Base-by-base conservation (phyloP, 164 flowering plant species). In the Piper longum region DNA sequence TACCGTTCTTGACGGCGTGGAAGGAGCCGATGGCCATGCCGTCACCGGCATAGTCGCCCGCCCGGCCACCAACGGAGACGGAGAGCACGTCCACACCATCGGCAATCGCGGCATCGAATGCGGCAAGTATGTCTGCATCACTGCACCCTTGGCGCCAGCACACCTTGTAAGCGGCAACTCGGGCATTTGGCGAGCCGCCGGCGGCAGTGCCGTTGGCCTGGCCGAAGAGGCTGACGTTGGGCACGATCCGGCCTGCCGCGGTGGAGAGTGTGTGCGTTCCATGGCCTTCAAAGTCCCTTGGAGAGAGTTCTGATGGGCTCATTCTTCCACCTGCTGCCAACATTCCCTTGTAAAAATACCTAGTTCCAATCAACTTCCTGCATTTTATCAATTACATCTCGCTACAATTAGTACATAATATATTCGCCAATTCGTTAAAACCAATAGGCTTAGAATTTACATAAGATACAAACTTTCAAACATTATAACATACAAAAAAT, bases 51-150 rank as follows among this genome's bases (percentile, higher is more conserved):
- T 68, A 72, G 43, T 41, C 65, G 0, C 1, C 16, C 4, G 64
- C 26, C 0, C 1, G 2, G 8, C 40, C 51, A 16, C 58, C 70
- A 40, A 73, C 4, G 5, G 76, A 73, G 2, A 61, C n/a, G 6
- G 76, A 69, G n/a, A 69, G 40, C 1, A 73, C 67, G 45, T 73
- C 76, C 3, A 73, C 72, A 43, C 76, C 73, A 19, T 73, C 76
- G n/a, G 17, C 43, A n/a, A 73, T 73, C 1, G 76, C 76, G 4
- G 64, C 64, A 56, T 73, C 76, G 52, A 69, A 56, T 2, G 62
- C 76, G 0, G 73, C 72, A 11, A 73, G 18, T 4, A 69, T 60
- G 57, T 73, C 72, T 6, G 54, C 54, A 43, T 66, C 72, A 14
- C 7, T 7, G 54, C 76, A 66, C 11, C 43, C 18, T 16, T 16